Evolutionary conservation across 139 green algal genomes (phyloP).

Genomic region (Penium margaritaceum): DNA sequence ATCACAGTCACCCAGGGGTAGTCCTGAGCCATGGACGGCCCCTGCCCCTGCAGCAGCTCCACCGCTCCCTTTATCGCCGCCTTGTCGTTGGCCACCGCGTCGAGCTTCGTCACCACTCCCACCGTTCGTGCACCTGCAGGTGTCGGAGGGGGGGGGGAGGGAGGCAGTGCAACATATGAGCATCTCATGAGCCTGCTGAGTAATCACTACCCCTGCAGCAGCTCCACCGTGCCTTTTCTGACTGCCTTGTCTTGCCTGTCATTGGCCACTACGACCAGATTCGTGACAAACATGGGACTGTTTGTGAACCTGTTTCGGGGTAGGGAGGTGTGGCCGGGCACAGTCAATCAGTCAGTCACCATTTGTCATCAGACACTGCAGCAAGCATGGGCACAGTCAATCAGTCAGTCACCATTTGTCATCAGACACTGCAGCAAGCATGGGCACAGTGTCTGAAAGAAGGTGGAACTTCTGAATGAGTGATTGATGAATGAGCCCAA

Average conservation of each 20-base stretch:
- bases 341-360: too few relatives aligned
- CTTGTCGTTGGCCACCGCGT: constrained; percentile 11
- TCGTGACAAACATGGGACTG: too few relatives aligned
- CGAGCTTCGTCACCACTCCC: constrained; percentile 29
- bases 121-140: constrained; percentile 16
- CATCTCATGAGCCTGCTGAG: constrained; percentile 23
- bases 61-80: background rate
- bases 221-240: background rate
- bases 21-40: constrained; percentile 7
- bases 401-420: too few relatives aligned
- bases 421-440: too few relatives aligned
- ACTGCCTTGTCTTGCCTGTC: constrained; percentile 9
- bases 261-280: too few relatives aligned
- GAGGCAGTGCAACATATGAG: background rate
- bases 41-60: constrained; percentile 17
- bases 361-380: too few relatives aligned
- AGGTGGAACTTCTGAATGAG: too few relatives aligned
- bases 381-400: too few relatives aligned
- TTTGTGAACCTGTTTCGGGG: too few relatives aligned
- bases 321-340: too few relatives aligned
- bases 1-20: constrained; percentile 39
- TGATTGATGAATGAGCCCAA: too few relatives aligned
- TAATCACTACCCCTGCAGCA: constrained; percentile 8
- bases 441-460: too few relatives aligned
- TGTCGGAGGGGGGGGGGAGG: background rate